A percentile compares a stretch with the other conserved stretches of the same genome.
Evolutionary conservation across 306 rosid species (phyloP).

Genomic region (Quercus wislizeni): DNA sequence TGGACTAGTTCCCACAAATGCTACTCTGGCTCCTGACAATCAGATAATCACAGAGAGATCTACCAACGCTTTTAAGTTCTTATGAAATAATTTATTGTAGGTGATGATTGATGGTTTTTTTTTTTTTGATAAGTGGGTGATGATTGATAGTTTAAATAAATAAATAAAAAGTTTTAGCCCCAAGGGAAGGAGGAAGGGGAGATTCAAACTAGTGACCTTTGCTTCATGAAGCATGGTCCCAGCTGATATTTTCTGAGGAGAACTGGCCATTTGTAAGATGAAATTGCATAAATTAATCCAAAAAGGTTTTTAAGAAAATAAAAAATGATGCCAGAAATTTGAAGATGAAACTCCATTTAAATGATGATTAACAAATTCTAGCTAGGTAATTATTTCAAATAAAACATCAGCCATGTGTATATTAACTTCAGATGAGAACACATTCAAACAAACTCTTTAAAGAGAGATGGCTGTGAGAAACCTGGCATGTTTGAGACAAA

Average conservation of each 20-base stretch:
- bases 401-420: neutral
- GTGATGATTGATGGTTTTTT: neutral
- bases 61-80: neutral
- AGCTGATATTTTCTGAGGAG: neutral
- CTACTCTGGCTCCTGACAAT: neutral
- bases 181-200: too few species aligned
- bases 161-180: too few species aligned
- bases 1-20: conserved; percentile 1
- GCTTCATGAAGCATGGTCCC: too few species aligned
- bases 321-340: conserved; percentile 11
- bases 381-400: neutral
- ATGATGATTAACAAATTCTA: neutral
- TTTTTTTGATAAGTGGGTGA: too few species aligned
- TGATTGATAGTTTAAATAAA: too few species aligned
- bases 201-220: too few species aligned
- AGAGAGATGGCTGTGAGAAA: conserved; percentile 21
- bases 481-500: conserved; percentile 99
- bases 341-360: neutral
- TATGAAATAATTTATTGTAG: neutral
- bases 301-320: neutral
- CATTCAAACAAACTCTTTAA: conserved; percentile 1
- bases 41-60: neutral
- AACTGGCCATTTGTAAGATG: neutral
- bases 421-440: neutral
- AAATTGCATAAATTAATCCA: neutral